phyloP scores from a whole-genome alignment of 1,139 yeast genomes.

The Petasospora fabianii region DNA sequence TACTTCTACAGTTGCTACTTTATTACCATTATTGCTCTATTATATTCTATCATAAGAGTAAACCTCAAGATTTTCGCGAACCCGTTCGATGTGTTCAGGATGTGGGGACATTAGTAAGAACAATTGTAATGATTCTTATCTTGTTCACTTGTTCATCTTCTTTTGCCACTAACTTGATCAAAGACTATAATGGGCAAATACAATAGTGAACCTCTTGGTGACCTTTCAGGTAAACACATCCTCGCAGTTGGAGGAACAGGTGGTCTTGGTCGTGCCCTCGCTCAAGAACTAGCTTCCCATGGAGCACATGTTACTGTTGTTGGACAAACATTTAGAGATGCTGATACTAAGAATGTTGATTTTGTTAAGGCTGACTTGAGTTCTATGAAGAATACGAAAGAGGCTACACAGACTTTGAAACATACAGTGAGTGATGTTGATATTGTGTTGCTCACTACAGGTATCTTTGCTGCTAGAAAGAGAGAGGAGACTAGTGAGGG shows the following conservation, averaged over 20 bases:
- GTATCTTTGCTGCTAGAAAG: conserved; percentile 32
- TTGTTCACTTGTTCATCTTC: too few species aligned
- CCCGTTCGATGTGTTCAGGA: too few species aligned
- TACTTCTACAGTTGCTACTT: too few species aligned
- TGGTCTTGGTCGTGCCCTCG: conserved; percentile 36
- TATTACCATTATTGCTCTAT: too few species aligned
- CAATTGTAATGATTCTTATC: too few species aligned
- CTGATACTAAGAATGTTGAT: conserved; percentile 24
- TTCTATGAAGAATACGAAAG: conserved; percentile 26
- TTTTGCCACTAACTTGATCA: too few species aligned
- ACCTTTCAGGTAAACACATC: conserved; percentile 18
- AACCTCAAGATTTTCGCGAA: too few species aligned
- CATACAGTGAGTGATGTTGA: conserved; percentile 26
- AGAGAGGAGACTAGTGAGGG: conserved; percentile 35
- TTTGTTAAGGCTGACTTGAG: conserved; percentile 34
- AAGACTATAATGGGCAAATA: conserved; percentile 1
- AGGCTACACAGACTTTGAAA: conserved; percentile 25
- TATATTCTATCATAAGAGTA: too few species aligned
- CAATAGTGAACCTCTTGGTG: not conserved
- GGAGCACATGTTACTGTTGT: conserved; percentile 35
- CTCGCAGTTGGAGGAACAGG: conserved; percentile 38
- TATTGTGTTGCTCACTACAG: conserved; percentile 34
- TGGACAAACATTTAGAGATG: conserved; percentile 34
- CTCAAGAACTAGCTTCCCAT: conserved; percentile 23
- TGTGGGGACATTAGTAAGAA: too few species aligned